These are phyloP conservation scores for Dioscorea zingiberensis DNA, from an alignment of 106 monocot genomes.

Conservation along the genomic window DNA sequence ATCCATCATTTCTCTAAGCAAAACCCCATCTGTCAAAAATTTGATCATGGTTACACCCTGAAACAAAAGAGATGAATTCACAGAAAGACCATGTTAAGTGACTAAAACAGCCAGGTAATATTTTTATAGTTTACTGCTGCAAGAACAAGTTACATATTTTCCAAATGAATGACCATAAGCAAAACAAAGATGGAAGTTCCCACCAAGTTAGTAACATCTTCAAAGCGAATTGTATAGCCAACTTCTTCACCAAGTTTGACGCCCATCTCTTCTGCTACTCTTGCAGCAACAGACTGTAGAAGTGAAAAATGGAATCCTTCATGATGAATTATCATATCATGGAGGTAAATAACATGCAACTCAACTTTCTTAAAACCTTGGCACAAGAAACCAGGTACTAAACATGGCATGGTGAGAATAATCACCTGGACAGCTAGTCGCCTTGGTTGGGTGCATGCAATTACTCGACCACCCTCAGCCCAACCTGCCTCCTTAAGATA, in stretches of 20 bases:
- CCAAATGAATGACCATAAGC: neutral
- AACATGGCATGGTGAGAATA: neutral
- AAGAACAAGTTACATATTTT: neutral
- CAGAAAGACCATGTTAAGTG: no score
- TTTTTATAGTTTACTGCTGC: no score
- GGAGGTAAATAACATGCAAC: neutral
- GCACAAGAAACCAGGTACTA: no score
- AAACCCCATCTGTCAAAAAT: constrained; percentile 96
- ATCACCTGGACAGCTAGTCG: constrained; percentile 86
- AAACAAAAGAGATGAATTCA: neutral
- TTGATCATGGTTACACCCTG: constrained; percentile 84
- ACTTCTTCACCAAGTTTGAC: constrained; percentile 96
- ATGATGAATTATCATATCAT: neutral
- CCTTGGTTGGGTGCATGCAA: constrained; percentile 95
- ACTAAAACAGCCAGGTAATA: no score
- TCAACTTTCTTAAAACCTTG: no score
- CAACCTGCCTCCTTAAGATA: constrained; percentile 90
- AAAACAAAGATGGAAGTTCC: constrained; percentile 4
- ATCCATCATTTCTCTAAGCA: constrained; percentile 99
- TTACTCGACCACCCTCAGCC: constrained; percentile 83
- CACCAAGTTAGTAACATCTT: constrained; percentile 79
- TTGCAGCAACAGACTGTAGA: constrained; percentile 77
- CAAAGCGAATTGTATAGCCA: constrained; percentile 94
- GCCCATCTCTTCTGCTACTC: constrained; percentile 96
- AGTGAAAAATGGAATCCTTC: constrained; percentile 6